A percentile compares a stretch with the other conserved stretches of the same genome.
These are phyloP conservation scores for Vararia minispora DNA, from an alignment of 768 basidiomycete species.

Conservation along the genomic window DNA sequence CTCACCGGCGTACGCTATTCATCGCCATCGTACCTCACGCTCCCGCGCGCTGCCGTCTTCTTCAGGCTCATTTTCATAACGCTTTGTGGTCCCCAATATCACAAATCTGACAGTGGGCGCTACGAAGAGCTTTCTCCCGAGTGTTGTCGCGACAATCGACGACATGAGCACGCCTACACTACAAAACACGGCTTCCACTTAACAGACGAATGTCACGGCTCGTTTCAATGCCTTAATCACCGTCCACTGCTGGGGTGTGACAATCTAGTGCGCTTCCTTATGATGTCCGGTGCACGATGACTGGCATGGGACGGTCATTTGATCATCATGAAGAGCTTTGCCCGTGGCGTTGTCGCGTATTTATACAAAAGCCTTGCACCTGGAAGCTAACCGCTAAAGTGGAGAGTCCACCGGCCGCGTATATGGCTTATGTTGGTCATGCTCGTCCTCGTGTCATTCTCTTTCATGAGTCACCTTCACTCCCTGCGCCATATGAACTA, in stretches of 20 bases:
- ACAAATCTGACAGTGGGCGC: too few relatives aligned
- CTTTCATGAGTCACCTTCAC: slow-evolving; percentile 73
- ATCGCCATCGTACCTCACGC: slow-evolving; percentile 78
- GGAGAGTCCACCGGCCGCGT: slow-evolving; percentile 60
- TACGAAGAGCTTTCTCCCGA: too few relatives aligned
- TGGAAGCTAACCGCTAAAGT: slow-evolving; percentile 51
- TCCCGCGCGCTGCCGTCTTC: slow-evolving; percentile 73
- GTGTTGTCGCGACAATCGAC: too few relatives aligned
- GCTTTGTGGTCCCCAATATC: too few relatives aligned
- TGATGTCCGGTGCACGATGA: not conserved
- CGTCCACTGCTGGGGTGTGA: slow-evolving; percentile 92
- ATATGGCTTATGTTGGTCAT: slow-evolving; percentile 80
- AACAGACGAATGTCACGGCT: too few relatives aligned
- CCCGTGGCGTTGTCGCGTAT: slow-evolving; percentile 79
- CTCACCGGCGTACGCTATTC: slow-evolving; percentile 67
- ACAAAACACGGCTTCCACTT: too few relatives aligned
- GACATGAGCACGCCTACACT: too few relatives aligned
- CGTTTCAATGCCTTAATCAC: too few relatives aligned
- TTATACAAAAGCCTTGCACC: slow-evolving; percentile 66
- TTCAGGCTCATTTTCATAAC: slow-evolving; percentile 88
- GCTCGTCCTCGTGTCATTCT: slow-evolving; percentile 66
- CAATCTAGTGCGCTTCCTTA: slow-evolving; percentile 53
- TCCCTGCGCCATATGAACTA: too few relatives aligned
- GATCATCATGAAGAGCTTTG: slow-evolving; percentile 83
- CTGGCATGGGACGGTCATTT: slow-evolving; percentile 59